phyloP scores from a whole-genome alignment of 768 basidiomycete species.

The Suillus clintonianus region DNA sequence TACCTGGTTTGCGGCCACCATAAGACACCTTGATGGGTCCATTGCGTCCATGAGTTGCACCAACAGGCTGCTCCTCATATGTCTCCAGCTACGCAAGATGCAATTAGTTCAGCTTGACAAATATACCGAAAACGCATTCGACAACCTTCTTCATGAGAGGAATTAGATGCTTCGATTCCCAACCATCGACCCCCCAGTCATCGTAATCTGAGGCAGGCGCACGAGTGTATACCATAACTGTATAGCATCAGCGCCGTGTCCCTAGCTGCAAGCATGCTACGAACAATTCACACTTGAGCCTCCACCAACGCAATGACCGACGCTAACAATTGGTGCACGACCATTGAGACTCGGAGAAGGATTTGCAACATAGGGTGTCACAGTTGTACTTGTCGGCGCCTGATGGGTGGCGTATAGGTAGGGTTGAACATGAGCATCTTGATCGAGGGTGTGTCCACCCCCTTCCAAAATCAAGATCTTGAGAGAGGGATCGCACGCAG shows the following conservation, averaged over 20 bases:
- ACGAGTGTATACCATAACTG: conserved; percentile 55
- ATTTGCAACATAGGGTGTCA: conserved; percentile 15
- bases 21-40: conserved; percentile 23
- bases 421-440: conserved; percentile 21
- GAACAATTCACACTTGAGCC: conserved; percentile 52
- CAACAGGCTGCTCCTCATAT: conserved; percentile 15
- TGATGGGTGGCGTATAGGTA: conserved; percentile 21
- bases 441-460: conserved; percentile 24
- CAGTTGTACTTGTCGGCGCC: conserved; percentile 16
- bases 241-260: conserved; percentile 2
- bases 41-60: no score
- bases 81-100: conserved; percentile 15
- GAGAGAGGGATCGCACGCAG: conserved; percentile 24
- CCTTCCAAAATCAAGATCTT: conserved; percentile 29
- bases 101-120: no score
- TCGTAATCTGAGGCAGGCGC: conserved; percentile 58
- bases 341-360: conserved; percentile 15
- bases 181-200: conserved; percentile 28
- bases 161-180: conserved; percentile 27
- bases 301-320: conserved; percentile 29
- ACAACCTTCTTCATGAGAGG: conserved; percentile 25
- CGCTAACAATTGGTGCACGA: conserved; percentile 17
- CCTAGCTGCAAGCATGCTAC: conserved; percentile 16
- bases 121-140: background rate
- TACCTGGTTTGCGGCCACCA: conserved; percentile 35